phyloP scores from a whole-genome alignment of 176 grass and related monocot species.

The Rhipidocladum racemiflorum region DNA sequence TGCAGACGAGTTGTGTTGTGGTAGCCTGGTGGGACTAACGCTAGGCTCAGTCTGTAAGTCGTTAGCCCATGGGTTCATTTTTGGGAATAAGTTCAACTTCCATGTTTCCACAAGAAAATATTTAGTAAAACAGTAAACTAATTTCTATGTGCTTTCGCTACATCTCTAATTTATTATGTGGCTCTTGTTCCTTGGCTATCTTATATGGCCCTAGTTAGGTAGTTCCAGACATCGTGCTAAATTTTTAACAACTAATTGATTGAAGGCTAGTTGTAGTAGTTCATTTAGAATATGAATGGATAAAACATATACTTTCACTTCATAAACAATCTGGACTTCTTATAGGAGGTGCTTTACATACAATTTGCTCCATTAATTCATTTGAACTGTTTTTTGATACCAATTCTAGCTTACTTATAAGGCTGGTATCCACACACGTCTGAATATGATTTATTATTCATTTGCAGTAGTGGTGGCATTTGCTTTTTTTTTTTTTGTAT shows the following conservation, averaged over 20 bases:
- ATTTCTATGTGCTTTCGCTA: background rate
- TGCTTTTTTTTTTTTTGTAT: background rate
- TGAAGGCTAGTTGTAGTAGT: background rate
- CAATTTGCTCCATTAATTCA: background rate
- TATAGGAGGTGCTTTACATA: background rate
- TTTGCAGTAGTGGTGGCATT: background rate
- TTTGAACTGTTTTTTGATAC: background rate
- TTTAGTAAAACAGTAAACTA: background rate
- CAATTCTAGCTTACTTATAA: background rate
- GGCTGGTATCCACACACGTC: background rate
- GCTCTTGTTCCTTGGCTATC: background rate
- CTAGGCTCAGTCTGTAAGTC: background rate
- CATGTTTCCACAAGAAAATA: slow-evolving; percentile 6
- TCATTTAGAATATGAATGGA: background rate
- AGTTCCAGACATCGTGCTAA: slow-evolving; percentile 11
- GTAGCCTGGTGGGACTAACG: background rate
- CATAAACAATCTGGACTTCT: background rate
- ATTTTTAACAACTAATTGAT: slow-evolving; percentile 16
- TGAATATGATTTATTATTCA: background rate
- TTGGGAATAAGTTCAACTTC: background rate
- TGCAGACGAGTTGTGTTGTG: background rate
- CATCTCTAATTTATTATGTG: background rate
- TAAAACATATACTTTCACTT: slow-evolving; percentile 8
- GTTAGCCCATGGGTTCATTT: background rate
- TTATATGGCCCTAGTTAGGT: background rate